Conservation (phyloP, 441 rosid genomes). For the Euphorbia schlechtendalii region DNA sequence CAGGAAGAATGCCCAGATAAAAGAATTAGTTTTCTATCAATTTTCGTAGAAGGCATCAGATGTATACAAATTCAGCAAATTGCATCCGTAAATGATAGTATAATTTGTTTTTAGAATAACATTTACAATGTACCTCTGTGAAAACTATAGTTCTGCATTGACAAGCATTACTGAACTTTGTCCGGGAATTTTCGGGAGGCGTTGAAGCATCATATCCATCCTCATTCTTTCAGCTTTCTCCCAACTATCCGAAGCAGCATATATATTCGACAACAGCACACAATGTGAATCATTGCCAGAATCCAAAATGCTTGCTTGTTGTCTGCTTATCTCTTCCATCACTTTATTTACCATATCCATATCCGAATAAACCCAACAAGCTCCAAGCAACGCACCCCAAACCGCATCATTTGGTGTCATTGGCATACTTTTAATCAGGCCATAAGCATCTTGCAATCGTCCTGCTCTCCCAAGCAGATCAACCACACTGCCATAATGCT, state of each 20-base stretch:
- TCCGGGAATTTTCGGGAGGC: conserved; percentile 18
- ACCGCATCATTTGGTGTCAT: conserved; percentile 22
- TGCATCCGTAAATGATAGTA: too few species aligned
- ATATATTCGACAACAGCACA: conserved; percentile 19
- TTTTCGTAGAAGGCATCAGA: background rate
- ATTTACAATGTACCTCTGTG: background rate
- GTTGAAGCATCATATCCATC: conserved; percentile 6
- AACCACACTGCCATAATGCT: conserved; percentile 22
- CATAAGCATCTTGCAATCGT: conserved; percentile 22
- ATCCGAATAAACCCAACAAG: conserved; percentile 22
- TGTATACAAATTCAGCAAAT: background rate
- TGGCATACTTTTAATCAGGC: conserved; percentile 19
- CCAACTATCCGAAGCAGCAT: conserved; percentile 23
- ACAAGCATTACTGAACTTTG: conserved; percentile 19
- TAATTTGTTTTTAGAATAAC: too few species aligned
- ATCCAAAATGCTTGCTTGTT: background rate
- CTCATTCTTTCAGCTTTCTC: conserved; percentile 22
- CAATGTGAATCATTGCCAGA: conserved; percentile 13
- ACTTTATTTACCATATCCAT: conserved; percentile 33
- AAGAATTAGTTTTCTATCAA: background rate
- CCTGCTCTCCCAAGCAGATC: conserved; percentile 28
- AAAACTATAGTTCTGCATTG: conserved; percentile 5
- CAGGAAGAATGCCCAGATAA: background rate
- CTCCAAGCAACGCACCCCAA: conserved; percentile 25
- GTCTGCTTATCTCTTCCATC: conserved; percentile 20